Evolutionary conservation across 495 filamentous ascomycete species (phyloP).

Genomic region (Hypoxylon crocopeplum): DNA sequence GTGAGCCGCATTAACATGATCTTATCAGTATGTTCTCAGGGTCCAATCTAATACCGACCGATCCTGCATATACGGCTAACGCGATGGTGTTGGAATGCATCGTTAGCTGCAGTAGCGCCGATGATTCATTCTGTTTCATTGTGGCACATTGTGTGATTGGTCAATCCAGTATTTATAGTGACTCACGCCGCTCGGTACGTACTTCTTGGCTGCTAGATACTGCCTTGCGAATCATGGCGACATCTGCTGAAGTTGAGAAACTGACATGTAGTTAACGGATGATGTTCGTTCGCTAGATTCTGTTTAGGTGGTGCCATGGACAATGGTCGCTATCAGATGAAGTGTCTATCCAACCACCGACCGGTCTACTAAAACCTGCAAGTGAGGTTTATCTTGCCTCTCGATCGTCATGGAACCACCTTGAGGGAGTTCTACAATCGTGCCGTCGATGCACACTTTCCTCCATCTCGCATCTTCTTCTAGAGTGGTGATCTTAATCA

Average conservation of each 20-base stretch:
- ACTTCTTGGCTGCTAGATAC: not conserved
- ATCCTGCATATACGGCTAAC: conserved; percentile 8
- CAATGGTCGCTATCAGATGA: not conserved
- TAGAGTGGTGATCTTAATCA: conserved; percentile 67
- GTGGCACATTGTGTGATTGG: conserved; percentile 25
- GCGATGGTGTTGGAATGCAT: conserved; percentile 6
- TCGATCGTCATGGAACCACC: conserved; percentile 74
- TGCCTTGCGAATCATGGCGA: too few relatives aligned
- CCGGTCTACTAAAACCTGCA: conserved; percentile 47
- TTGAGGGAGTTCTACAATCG: conserved; percentile 72
- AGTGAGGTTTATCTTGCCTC: conserved; percentile 36
- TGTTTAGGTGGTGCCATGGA: too few relatives aligned
- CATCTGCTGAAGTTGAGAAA: too few relatives aligned
- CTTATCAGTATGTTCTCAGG: not conserved
- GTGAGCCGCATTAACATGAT: conserved; percentile 2
- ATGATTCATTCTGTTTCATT: conserved; percentile 43
- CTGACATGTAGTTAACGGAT: too few relatives aligned
- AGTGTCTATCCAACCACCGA: conserved; percentile 13
- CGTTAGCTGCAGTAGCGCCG: conserved; percentile 37
- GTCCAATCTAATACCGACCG: not conserved
- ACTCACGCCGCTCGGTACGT: conserved; percentile 11
- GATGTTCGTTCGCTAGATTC: too few relatives aligned
- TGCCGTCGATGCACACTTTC: conserved; percentile 87
- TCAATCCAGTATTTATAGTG: not conserved
- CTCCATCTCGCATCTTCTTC: conserved; percentile 75